phyloP scores from a whole-genome alignment of 768 basidiomycete genomes.

The Fibroporia radiculosa region DNA sequence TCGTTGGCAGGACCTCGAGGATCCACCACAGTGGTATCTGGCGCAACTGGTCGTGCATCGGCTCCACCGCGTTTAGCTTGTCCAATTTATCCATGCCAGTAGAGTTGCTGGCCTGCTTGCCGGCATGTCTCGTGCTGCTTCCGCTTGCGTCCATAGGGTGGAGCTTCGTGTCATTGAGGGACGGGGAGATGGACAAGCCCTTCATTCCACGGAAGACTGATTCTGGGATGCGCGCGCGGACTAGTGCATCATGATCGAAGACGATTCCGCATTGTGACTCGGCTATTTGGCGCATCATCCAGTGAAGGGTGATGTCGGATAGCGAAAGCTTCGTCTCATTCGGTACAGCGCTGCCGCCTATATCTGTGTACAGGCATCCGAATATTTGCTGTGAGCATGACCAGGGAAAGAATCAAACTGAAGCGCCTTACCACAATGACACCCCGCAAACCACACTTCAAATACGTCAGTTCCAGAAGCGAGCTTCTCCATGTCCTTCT shows the following conservation, averaged over 20 bases:
- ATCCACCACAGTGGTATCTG: constrained; percentile 52
- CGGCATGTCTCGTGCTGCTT: background rate
- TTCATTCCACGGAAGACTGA: constrained; percentile 12
- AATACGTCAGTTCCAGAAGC: constrained; percentile 41
- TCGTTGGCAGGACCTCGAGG: constrained; percentile 57
- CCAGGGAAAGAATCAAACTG: background rate
- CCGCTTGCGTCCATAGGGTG: background rate
- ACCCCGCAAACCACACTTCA: constrained; percentile 79
- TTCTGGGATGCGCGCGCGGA: constrained; percentile 31
- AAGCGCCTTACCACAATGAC: constrained; percentile 50
- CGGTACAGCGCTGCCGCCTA: constrained; percentile 56
- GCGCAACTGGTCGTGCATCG: constrained; percentile 46
- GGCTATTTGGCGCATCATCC: constrained; percentile 72
- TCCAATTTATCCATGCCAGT: background rate
- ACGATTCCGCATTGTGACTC: constrained; percentile 48
- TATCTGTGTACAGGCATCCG: constrained; percentile 43
- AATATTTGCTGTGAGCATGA: background rate
- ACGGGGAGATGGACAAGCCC: constrained; percentile 10
- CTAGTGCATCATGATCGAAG: constrained; percentile 46
- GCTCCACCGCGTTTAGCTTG: constrained; percentile 38
- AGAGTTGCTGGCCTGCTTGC: background rate
- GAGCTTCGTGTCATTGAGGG: background rate
- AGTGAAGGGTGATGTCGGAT: constrained; percentile 56
- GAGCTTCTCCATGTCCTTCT: background rate
- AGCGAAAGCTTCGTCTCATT: constrained; percentile 38